These are phyloP conservation scores for Bipolaris sorokiniana DNA, from an alignment of 2,329 filamentous ascomycete genomes.

Conservation along the genomic window DNA sequence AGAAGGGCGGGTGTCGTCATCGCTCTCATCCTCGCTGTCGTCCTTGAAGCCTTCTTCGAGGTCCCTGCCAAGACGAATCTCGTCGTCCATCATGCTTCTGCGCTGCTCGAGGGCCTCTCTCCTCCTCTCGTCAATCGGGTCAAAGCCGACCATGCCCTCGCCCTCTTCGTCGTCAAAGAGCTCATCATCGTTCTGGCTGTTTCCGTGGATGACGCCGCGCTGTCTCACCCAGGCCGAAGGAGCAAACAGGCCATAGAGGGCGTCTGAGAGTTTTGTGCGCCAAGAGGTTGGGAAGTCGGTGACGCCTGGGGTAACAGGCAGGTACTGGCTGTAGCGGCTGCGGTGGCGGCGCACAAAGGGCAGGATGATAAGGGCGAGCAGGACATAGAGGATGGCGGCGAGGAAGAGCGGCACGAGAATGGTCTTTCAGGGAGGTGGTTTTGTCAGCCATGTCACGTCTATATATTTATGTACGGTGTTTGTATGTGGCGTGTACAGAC, in stretches of 20 bases:
- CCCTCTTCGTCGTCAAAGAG: conserved; percentile 55
- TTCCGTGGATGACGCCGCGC: conserved; percentile 40
- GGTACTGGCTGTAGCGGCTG: conserved; percentile 53
- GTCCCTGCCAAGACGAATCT: conserved; percentile 75
- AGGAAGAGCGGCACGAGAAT: conserved; percentile 55
- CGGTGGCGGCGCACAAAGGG: conserved; percentile 54
- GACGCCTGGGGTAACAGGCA: conserved; percentile 47
- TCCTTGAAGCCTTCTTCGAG: conserved; percentile 77
- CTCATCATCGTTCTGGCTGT: conserved; percentile 46
- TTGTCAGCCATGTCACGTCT: not conserved
- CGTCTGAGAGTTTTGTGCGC: conserved; percentile 46
- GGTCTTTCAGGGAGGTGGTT: conserved; percentile 37
- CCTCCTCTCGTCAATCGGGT: conserved; percentile 44
- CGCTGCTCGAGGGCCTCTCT: conserved; percentile 50
- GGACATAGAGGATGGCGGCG: conserved; percentile 51
- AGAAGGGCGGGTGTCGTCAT: conserved; percentile 32
- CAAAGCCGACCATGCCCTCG: conserved; percentile 56
- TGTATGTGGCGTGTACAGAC: conserved; percentile 11
- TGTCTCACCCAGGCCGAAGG: conserved; percentile 37
- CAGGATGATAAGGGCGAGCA: conserved; percentile 51
- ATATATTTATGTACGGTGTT: not conserved
- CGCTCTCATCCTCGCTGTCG: conserved; percentile 69
- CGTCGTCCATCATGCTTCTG: conserved; percentile 55
- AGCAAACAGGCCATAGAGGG: conserved; percentile 43
- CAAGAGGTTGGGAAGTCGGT: conserved; percentile 27